Percentiles rank a stretch among this genome's conserved stretches.
Conservation (phyloP, 2,329 filamentous ascomycete species). For the Xylariaceae sp. region DNA sequence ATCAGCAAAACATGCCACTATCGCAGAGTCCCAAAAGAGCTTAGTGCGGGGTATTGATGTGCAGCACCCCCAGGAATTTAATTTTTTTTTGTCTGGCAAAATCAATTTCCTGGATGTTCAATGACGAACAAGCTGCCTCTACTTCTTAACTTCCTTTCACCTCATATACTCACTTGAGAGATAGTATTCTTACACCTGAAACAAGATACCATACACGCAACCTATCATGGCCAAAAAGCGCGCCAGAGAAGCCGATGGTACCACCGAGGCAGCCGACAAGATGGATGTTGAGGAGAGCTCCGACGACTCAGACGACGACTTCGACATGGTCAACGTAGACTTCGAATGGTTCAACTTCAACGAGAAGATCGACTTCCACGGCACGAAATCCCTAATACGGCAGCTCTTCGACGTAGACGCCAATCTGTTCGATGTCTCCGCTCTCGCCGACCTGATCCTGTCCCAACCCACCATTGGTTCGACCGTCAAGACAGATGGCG, state of each 20-base stretch:
- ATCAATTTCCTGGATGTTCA: too few relatives aligned
- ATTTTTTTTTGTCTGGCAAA: too few relatives aligned
- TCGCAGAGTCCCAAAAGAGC: too few relatives aligned
- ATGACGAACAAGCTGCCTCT: too few relatives aligned
- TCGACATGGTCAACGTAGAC: conserved; percentile 89
- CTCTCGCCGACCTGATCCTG: conserved; percentile 79
- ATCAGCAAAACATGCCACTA: too few relatives aligned
- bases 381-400: conserved; percentile 81
- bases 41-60: too few relatives aligned
- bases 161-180: too few relatives aligned
- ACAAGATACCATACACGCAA: not conserved
- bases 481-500: conserved; percentile 95
- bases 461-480: conserved; percentile 85
- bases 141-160: too few relatives aligned
- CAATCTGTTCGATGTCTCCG: conserved; percentile 81
- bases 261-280: conserved; percentile 44
- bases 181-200: not conserved
- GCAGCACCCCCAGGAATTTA: too few relatives aligned
- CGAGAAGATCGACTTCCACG: conserved; percentile 86
- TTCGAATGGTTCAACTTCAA: conserved; percentile 99
- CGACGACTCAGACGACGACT: conserved; percentile 65
- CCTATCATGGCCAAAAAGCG: conserved; percentile 49
- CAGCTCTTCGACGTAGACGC: conserved; percentile 91
- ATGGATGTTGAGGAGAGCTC: conserved; percentile 48
- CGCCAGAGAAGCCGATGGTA: conserved; percentile 43